A percentile compares a stretch with the other conserved stretches of the same genome.
phyloP scores from a whole-genome alignment of 1,139 yeast genomes.

The Diutina ranongensis region DNA sequence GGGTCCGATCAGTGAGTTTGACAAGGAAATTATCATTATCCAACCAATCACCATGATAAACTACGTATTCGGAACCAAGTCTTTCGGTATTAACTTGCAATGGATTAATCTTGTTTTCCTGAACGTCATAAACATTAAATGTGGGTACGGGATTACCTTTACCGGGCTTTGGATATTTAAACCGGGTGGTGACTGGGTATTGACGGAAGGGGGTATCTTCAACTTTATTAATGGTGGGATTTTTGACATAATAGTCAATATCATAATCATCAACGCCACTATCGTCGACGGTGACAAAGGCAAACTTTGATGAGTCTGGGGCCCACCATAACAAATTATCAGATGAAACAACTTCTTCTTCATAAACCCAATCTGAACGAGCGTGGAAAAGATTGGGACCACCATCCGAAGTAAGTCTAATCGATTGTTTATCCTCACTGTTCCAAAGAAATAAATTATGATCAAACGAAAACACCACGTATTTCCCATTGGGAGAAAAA shows the following conservation, averaged over 20 bases:
- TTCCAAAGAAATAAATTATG: conserved; percentile 50
- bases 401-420: conserved; percentile 58
- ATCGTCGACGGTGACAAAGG: conserved; percentile 63
- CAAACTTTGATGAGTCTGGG: conserved; percentile 51
- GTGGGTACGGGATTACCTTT: conserved; percentile 51
- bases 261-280: conserved; percentile 54
- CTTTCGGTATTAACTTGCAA: conserved; percentile 16
- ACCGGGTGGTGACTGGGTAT: conserved; percentile 38
- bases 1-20: conserved; percentile 62
- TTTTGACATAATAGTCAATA: conserved; percentile 49
- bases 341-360: conserved; percentile 69
- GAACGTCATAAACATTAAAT: conserved; percentile 33
- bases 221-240: conserved; percentile 17
- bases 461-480: conserved; percentile 54
- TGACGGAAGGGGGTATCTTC: conserved; percentile 24
- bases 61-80: conserved; percentile 39
- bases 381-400: conserved; percentile 64
- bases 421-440: conserved; percentile 14
- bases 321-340: conserved; percentile 85
- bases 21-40: conserved; percentile 41
- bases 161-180: conserved; percentile 92
- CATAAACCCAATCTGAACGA: conserved; percentile 93
- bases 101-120: conserved; percentile 12
- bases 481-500: conserved; percentile 67
- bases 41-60: conserved; percentile 71